phyloP scores from a whole-genome alignment of 495 filamentous ascomycete genomes.

The Penicillium longicatenatum region DNA sequence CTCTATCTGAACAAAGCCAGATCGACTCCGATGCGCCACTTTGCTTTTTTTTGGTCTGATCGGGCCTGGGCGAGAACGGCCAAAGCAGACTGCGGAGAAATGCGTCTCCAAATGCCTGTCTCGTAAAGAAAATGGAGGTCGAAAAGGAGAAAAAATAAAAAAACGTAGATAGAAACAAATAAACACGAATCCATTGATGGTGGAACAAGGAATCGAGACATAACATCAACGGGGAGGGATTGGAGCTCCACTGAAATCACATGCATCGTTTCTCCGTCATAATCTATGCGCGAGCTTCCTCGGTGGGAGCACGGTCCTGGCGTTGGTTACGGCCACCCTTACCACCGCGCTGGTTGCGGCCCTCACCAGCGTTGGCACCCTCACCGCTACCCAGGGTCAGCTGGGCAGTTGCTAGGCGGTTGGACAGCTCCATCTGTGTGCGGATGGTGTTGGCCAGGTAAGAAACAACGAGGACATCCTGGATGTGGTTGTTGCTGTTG shows the following conservation, averaged over 20 bases:
- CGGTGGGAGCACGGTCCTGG: constrained; percentile 37
- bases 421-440: constrained; percentile 97
- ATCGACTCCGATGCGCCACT: constrained; percentile 43
- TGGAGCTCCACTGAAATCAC: constrained; percentile 22
- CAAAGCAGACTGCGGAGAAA: constrained; percentile 2
- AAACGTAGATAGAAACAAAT: constrained; percentile 16
- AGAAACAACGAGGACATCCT: constrained; percentile 94
- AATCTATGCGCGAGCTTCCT: constrained; percentile 47
- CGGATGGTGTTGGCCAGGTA: constrained; percentile 98
- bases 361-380: constrained; percentile 32
- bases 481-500: constrained; percentile 91
- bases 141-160: constrained; percentile 17
- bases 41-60: constrained; percentile 19
- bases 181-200: constrained; percentile 21
- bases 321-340: constrained; percentile 53
- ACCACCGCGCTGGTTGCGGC: constrained; percentile 47
- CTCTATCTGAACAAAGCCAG: constrained; percentile 36
- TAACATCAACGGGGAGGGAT: constrained; percentile 23
- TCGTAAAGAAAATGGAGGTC: constrained; percentile 14
- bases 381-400: constrained; percentile 64
- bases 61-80: constrained; percentile 7
- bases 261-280: constrained; percentile 29
- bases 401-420: constrained; percentile 84
- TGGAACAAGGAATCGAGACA: constrained; percentile 22
- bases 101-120: constrained; percentile 13